Percentiles rank a stretch among this genome's conserved stretches.
Conservation (phyloP, 2,329 filamentous ascomycete species). For the Aspergillus neoniger region DNA sequence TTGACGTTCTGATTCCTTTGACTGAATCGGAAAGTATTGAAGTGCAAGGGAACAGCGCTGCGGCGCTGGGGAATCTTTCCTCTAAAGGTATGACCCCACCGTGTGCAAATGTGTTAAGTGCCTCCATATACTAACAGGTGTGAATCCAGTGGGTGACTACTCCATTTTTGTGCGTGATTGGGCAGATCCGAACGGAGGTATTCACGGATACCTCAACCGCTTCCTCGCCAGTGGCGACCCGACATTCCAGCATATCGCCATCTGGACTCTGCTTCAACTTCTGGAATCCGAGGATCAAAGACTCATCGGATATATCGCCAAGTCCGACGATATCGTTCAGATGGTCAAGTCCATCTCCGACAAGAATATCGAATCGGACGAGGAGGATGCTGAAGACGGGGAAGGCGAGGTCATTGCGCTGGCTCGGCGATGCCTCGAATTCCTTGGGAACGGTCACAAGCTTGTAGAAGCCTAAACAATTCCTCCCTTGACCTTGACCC, state of each 20-base stretch:
- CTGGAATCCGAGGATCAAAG: conserved; percentile 92
- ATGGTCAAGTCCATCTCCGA: conserved; percentile 92
- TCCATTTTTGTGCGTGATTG: conserved; percentile 94
- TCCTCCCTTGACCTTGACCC: background rate
- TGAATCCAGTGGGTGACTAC: conserved; percentile 80
- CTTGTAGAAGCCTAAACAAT: conserved; percentile 71
- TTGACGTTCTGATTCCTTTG: conserved; percentile 92
- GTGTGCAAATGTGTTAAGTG: background rate
- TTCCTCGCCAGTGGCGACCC: conserved; percentile 94
- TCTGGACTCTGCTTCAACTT: conserved; percentile 94
- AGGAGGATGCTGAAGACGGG: conserved; percentile 83
- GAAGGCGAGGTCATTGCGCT: conserved; percentile 91
- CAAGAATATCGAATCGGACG: conserved; percentile 82
- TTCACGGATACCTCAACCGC: conserved; percentile 89
- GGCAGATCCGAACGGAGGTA: conserved; percentile 87
- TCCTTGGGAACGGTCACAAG: conserved; percentile 76
- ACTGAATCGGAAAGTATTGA: conserved; percentile 96
- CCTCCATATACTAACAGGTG: conserved; percentile 25
- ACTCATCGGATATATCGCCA: conserved; percentile 83
- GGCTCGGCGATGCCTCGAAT: conserved; percentile 84
- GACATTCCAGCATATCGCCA: conserved; percentile 98
- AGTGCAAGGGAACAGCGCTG: conserved; percentile 96
- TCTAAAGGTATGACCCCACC: conserved; percentile 73
- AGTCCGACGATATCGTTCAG: conserved; percentile 85
- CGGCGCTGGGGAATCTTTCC: conserved; percentile 90